Evolutionary conservation across 2,329 filamentous ascomycete genomes (phyloP).

Genomic region (Teratosphaeria pseudoeucalypti): DNA sequence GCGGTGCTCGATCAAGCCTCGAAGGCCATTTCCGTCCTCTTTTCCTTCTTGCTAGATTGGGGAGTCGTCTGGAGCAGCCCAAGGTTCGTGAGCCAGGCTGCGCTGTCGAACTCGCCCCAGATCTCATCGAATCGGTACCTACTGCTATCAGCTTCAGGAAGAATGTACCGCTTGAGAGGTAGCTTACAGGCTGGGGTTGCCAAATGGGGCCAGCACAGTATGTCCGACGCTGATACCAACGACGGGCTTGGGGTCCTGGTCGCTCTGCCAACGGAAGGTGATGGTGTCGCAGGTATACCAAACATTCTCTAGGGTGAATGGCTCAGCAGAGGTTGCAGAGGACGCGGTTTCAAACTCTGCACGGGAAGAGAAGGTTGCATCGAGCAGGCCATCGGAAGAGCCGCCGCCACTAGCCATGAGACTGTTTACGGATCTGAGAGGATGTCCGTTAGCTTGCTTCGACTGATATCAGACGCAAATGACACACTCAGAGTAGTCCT

Average conservation of each 20-base stretch:
- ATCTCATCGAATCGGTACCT: slow-evolving; percentile 5
- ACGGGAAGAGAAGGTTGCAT: slow-evolving; percentile 9
- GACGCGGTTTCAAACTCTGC: slow-evolving; percentile 7
- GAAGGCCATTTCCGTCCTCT: slow-evolving; percentile 1
- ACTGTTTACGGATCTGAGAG: slow-evolving; percentile 3
- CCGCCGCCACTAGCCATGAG: slow-evolving; percentile 6
- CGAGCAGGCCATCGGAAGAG: slow-evolving; percentile 1
- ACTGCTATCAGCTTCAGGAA: background rate
- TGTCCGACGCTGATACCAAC: slow-evolving; percentile 3
- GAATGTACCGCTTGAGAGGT: background rate
- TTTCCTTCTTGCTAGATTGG: slow-evolving; percentile 1
- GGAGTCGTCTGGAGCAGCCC: background rate
- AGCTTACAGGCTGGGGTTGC: background rate
- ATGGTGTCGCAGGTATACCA: slow-evolving; percentile 13
- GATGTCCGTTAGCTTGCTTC: background rate
- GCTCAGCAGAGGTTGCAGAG: slow-evolving; percentile 8
- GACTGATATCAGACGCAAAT: background rate
- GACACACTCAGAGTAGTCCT: slow-evolving; percentile 7
- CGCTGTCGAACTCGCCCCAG: slow-evolving; percentile 8
- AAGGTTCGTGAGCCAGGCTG: slow-evolving; percentile 5
- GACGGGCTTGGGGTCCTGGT: slow-evolving; percentile 7
- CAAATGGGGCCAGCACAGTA: background rate
- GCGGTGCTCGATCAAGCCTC: background rate
- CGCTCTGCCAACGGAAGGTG: slow-evolving; percentile 10
- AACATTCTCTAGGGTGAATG: slow-evolving; percentile 9